Conservation (phyloP, 2,329 filamentous ascomycete genomes). For the Aspergillus brunneoviolaceus region DNA sequence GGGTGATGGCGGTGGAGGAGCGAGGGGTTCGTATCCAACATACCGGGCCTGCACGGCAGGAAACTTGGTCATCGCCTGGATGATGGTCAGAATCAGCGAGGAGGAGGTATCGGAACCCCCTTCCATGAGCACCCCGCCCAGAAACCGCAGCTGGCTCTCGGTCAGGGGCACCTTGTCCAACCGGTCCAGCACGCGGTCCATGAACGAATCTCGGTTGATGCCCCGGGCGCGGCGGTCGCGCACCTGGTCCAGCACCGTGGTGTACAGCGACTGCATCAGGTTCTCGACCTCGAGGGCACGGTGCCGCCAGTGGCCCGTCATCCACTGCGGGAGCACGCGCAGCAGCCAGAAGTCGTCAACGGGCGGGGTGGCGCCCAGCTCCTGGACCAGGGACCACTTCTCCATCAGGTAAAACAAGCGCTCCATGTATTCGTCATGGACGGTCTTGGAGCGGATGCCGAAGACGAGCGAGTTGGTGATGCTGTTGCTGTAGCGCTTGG, state of each 20-base stretch:
- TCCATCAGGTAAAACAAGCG: constrained; percentile 47
- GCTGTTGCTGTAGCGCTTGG: constrained; percentile 51
- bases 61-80: constrained; percentile 52
- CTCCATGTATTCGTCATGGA: constrained; percentile 37
- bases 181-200: constrained; percentile 47
- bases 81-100: constrained; percentile 43
- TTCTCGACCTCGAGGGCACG: constrained; percentile 39
- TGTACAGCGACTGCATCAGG: constrained; percentile 46
- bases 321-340: constrained; percentile 42
- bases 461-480: constrained; percentile 45
- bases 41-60: constrained; percentile 42
- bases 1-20: no score
- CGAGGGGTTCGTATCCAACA: no score
- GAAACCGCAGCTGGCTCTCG: constrained; percentile 44
- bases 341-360: constrained; percentile 50
- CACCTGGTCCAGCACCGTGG: constrained; percentile 33
- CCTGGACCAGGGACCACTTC: constrained; percentile 45
- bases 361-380: constrained; percentile 50
- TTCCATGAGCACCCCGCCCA: constrained; percentile 43
- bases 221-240: constrained; percentile 32
- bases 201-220: constrained; percentile 32
- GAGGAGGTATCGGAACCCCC: constrained; percentile 48
- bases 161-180: constrained; percentile 29
- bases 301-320: constrained; percentile 44
- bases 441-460: constrained; percentile 35